These are phyloP conservation scores for Hymenoscyphus linearis DNA, from an alignment of 2,329 filamentous ascomycete species.

Conservation along the genomic window DNA sequence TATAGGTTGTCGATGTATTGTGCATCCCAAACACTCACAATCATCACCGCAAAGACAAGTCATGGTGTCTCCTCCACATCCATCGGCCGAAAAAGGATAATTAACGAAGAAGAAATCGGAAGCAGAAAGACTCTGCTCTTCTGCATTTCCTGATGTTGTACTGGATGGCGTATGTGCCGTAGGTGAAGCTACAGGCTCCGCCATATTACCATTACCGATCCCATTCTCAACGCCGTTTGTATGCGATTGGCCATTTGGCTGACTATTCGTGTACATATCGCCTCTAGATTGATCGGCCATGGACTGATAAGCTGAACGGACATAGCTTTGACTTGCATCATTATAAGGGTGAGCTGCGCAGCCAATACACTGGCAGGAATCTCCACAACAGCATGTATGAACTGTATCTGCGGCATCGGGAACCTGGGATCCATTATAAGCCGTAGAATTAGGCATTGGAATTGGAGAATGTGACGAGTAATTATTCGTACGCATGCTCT, in stretches of 20 bases:
- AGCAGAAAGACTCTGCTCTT: conserved; percentile 44
- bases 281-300: conserved; percentile 20
- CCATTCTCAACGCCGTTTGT: conserved; percentile 1
- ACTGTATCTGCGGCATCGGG: conserved; percentile 27
- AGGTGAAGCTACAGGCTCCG: conserved; percentile 21
- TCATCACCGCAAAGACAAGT: conserved; percentile 55
- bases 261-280: conserved; percentile 18
- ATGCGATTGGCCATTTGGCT: conserved; percentile 7
- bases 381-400: conserved; percentile 58
- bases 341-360: conserved; percentile 66
- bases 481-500: conserved; percentile 38
- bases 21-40: conserved; percentile 53
- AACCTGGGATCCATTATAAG: conserved; percentile 33
- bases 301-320: conserved; percentile 41
- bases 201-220: conserved; percentile 9
- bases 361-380: conserved; percentile 61
- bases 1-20: conserved; percentile 41
- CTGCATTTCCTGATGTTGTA: conserved; percentile 29
- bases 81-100: conserved; percentile 42
- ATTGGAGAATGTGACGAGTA: conserved; percentile 32
- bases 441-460: conserved; percentile 18
- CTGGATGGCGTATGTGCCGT: conserved; percentile 27
- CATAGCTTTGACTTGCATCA: conserved; percentile 51
- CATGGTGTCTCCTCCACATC: conserved; percentile 44
- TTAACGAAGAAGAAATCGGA: conserved; percentile 56